Base-by-base conservation (phyloP, 2,329 filamentous ascomycete species). In the Pseudogymnoascus verrucosus region DNA sequence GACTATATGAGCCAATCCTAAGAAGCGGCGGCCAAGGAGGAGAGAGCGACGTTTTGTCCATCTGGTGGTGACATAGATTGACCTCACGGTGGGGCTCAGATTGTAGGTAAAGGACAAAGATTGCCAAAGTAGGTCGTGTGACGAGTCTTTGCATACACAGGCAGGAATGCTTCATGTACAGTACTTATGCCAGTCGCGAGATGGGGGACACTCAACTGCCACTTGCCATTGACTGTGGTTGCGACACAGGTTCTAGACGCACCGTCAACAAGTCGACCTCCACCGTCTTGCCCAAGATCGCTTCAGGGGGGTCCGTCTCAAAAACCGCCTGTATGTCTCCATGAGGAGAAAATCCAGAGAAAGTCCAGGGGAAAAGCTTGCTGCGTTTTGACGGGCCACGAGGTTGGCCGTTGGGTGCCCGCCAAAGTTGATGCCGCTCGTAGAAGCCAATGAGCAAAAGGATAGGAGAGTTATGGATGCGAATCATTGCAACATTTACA, bases 401-500 rank as follows among this genome's bases (percentile, higher is more conserved):
- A 57, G 47, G 47, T 28, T 31, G 19, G 21, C 23, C 59, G 64
- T 28, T 62, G 60, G 2, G 64, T 51, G 5, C 64, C 65, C 11
- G 67, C 88, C 89, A 91, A 14, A 93, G 80, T 8, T 85, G 78
- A 5, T 83, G 82, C 61, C 91, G 85, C 74, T 96, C 91, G 66
- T 87, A 82, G 19, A 87, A 76, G 16, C 87, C 85, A 65, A 96
- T 89, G 65, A 88, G 69, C 3, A 93, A 80, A 1, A 96, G 79
- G 4, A 93, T 78, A 0, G 91, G 91, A 2, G 89, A 80, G 74
- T 95, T 95, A 70, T 93, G 81, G 7, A 86, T 77, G 39, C 90
- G 86, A 21, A 95, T 88, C 8, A 84, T 84, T 64, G 86, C 84
- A 64, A 96, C 90, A 72, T 96, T 92, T 70, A 93, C 89, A 76